Base-by-base conservation (phyloP, 495 filamentous ascomycete genomes). In the Trichoderma asperelloides region DNA sequence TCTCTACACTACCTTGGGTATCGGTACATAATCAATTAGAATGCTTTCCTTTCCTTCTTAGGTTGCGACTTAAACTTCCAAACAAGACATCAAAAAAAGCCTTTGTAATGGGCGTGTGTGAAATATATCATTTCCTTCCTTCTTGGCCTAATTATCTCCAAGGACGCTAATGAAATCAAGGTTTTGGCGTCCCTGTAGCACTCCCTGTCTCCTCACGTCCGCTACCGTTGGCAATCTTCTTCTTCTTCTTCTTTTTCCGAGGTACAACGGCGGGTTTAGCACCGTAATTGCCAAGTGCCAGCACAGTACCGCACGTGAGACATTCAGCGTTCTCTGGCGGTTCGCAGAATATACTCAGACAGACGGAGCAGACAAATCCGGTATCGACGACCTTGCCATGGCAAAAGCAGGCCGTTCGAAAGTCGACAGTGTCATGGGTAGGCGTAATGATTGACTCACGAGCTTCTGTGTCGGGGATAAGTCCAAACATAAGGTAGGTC, bases 381-480 rank as follows among this genome's bases (percentile, higher is more conserved):
- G 95, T 85, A 78, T 97, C 91, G 66, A 98, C 89, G 16, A 98
- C 92, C 28, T 83, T 85, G 40, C 94, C 83, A 77, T 98, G 95
- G 75, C 95, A 98, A 76, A 98, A 98, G 77, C 95, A 98, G 16
- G 95, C 95, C 7, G 95, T 94, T 12, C 96, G 84, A 75, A 98
- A 98, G 80, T 98, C 96, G 45, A 98, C 95, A 60, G 89, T 85
- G 39, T 90, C 89, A n/a, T 90, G 87, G 15, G 88, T 90, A 0
- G 95, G 95, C 18, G 89, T 78, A 11, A 96, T 81, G 41, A 98
- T 74, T 65, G 86, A 80, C 43, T 77, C 74, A 3, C 91, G 82
- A 40, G 85, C 86, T 6, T 84, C 82, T 69, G 88, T 86, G 73
- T 95, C 91, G 18, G 2, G 91, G 85, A 30, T 80, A 70, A 96